Conservation (phyloP, 495 filamentous ascomycete species). For the Hyaloscypha bicolor region DNA sequence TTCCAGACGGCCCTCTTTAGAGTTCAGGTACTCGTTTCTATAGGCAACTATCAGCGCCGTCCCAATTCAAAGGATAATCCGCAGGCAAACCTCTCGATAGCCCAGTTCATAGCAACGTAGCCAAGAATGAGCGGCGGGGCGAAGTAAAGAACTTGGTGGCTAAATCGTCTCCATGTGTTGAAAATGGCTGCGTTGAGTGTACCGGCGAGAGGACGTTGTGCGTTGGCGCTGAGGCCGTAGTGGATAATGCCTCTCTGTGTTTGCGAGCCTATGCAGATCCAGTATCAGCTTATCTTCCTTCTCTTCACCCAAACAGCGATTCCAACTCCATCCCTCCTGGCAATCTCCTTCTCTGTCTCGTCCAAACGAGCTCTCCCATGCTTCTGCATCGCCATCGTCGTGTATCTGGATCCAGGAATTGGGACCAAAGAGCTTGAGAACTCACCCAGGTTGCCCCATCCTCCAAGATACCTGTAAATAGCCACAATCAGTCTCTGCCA, state of each 20-base stretch:
- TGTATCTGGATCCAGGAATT: background rate
- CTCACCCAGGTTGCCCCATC: slow-evolving; percentile 86
- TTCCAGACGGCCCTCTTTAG: slow-evolving; percentile 57
- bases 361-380: background rate
- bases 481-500: slow-evolving; percentile 35
- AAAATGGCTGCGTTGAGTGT: slow-evolving; percentile 64
- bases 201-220: slow-evolving; percentile 66
- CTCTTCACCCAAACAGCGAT: background rate
- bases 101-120: slow-evolving; percentile 74
- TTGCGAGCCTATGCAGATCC: slow-evolving; percentile 40
- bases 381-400: background rate
- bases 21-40: slow-evolving; percentile 81
- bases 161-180: slow-evolving; percentile 60
- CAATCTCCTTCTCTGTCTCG: background rate
- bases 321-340: background rate
- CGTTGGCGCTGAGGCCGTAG: slow-evolving; percentile 65
- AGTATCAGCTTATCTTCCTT: slow-evolving; percentile 15
- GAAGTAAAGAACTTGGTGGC: slow-evolving; percentile 66
- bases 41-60: slow-evolving; percentile 4
- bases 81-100: slow-evolving; percentile 64
- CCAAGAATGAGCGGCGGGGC: slow-evolving; percentile 66
- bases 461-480: slow-evolving; percentile 72
- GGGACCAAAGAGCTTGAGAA: slow-evolving; percentile 27
- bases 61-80: background rate
- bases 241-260: slow-evolving; percentile 65